phyloP scores from a whole-genome alignment of 805 yeast genomes.

The Metschnikowia sp. region DNA sequence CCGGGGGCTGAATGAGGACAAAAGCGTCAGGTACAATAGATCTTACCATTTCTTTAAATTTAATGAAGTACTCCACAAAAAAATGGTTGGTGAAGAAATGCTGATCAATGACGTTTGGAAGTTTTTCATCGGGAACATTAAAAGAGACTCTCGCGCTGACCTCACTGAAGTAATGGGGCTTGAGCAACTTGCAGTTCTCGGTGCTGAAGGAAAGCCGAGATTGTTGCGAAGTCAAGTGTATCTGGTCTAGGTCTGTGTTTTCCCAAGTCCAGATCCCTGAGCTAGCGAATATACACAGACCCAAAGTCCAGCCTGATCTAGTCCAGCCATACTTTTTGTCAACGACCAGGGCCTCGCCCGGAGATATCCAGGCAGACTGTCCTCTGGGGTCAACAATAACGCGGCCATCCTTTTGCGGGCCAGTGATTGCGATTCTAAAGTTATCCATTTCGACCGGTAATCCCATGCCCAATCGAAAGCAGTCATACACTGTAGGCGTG shows the following conservation, averaged over 20 bases:
- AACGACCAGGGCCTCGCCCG: slow-evolving; percentile 36
- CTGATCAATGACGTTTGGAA: slow-evolving; percentile 37
- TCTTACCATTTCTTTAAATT: slow-evolving; percentile 50
- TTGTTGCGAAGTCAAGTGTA: slow-evolving; percentile 24
- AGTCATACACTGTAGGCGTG: slow-evolving; percentile 77
- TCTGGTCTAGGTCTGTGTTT: slow-evolving; percentile 19
- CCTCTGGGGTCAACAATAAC: slow-evolving; percentile 64
- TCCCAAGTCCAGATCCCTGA: slow-evolving; percentile 71
- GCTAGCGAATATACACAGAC: slow-evolving; percentile 76
- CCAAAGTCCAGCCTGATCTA: slow-evolving; percentile 66
- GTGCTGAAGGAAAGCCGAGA: slow-evolving; percentile 23
- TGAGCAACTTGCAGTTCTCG: slow-evolving; percentile 22
- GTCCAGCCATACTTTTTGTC: slow-evolving; percentile 72
- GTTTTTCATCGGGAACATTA: slow-evolving; percentile 29
- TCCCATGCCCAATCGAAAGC: slow-evolving; percentile 78
- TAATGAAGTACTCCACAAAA: slow-evolving; percentile 60
- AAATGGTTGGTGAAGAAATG: slow-evolving; percentile 58
- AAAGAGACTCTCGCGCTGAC: slow-evolving; percentile 15
- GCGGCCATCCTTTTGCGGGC: slow-evolving; percentile 66
- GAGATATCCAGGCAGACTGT: slow-evolving; percentile 61
- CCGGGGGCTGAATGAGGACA: slow-evolving; percentile 77
- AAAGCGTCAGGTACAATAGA: slow-evolving; percentile 42
- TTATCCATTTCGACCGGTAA: slow-evolving; percentile 61
- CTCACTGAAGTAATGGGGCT: slow-evolving; percentile 33
- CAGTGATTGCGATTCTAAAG: slow-evolving; percentile 69